Base-by-base conservation (phyloP, 1,284 basidiomycete genomes). In the Papiliotrema nemorosa region DNA sequence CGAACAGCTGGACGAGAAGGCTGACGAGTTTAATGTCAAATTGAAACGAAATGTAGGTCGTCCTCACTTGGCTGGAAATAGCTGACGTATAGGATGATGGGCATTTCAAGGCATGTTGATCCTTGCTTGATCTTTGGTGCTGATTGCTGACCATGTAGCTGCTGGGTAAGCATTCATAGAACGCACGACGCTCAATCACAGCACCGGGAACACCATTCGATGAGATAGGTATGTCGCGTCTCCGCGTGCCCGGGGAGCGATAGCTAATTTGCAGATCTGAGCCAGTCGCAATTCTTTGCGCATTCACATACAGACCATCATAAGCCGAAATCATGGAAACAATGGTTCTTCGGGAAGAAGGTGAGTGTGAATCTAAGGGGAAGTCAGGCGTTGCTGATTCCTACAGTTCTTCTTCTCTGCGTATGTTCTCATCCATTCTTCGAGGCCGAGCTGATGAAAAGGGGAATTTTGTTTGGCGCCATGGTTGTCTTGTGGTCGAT, bases 181-280 rank as follows among this genome's bases (percentile, higher is more conserved):
- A 2, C 37, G n/a, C 22, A 14, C 4, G 14, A 4, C 38, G 16
- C 20, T 31, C 20, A 27, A 33, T 49, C 16, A 37, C 12, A 67
- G 73, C 73, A 26, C 73, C 73, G 0, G 73, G 73, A 14, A 75
- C 70, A 7, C 73, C 73, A 0, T 73, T 71, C 44, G 60, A 75
- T 47, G 67, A 74, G 47, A 66, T 73, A 35, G 66, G 72, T 72
- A 26, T 25, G 64, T 54, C 9, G 9, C 31, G 4, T 9, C 29
- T 6, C 16, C 21, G 2, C 6, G 3, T 38, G 21, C 14, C 2
- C 27, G 14, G 14, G 9, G 22, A 18, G 7, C 21, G 39, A 29
- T 36, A 29, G 31, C 38, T 41, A 22, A 25, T 33, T 9, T 13
- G n/a, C 44, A 68, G 69, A 66, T 45, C 55, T 70, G 18, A 63